Conservation (phyloP, 2,329 filamentous ascomycete genomes). For the Hymenoscyphus fructigenus region DNA sequence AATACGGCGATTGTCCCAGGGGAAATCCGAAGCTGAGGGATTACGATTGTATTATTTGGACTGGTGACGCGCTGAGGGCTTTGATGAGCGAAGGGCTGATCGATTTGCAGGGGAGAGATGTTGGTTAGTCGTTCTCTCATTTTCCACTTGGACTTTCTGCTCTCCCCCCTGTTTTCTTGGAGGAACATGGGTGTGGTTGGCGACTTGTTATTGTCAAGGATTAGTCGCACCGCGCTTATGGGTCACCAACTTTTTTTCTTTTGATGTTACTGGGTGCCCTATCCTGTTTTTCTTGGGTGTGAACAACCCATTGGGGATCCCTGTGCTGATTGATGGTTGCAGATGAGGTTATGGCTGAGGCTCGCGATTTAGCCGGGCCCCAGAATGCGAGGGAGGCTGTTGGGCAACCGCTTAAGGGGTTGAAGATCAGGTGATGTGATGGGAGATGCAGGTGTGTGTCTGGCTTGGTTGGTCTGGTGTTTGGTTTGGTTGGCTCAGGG, state of each 20-base stretch:
- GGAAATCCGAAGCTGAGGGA: constrained; percentile 27
- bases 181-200: background rate
- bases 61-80: constrained; percentile 23
- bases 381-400: constrained; percentile 29
- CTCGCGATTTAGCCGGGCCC: constrained; percentile 27
- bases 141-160: background rate
- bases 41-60: constrained; percentile 32
- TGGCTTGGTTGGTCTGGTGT: background rate
- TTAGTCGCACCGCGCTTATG: background rate
- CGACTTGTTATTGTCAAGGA: background rate
- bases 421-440: constrained; percentile 21
- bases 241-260: background rate
- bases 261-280: background rate
- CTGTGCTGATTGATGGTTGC: background rate
- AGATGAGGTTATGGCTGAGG: constrained; percentile 25
- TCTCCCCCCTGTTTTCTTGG: background rate
- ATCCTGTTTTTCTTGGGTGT: background rate
- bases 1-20: constrained; percentile 13
- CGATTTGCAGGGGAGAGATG: constrained; percentile 15
- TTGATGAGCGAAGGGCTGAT: constrained; percentile 21
- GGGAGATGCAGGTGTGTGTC: background rate
- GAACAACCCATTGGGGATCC: constrained; percentile 6
- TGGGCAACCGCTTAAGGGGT: constrained; percentile 25
- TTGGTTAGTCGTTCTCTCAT: constrained; percentile 21
- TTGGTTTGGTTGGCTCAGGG: background rate